Conservation (phyloP, 2,329 filamentous ascomycete species). For the Phialophora macrospora region DNA sequence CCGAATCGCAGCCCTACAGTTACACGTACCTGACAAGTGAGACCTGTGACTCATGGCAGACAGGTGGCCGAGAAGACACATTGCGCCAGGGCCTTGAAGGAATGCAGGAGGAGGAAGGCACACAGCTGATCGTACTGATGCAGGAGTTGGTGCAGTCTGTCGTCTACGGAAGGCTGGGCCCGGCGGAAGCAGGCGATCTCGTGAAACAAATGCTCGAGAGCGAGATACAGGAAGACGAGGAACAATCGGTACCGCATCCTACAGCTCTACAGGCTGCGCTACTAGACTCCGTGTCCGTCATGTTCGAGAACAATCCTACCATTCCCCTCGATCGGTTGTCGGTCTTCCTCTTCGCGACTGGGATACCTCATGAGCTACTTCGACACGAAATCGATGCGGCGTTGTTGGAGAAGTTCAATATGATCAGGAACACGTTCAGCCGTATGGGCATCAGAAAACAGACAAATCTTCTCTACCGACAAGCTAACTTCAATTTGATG, state of each 20-base stretch:
- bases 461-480: conserved; percentile 90
- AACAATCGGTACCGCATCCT: conserved; percentile 3
- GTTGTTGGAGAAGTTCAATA: conserved; percentile 73
- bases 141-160: conserved; percentile 83
- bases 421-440: conserved; percentile 84
- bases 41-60: conserved; percentile 69
- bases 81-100: conserved; percentile 66
- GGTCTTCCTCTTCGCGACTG: conserved; percentile 72
- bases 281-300: conserved; percentile 68
- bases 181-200: conserved; percentile 70
- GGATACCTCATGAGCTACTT: conserved; percentile 72
- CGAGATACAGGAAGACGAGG: conserved; percentile 19
- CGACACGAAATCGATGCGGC: conserved; percentile 81
- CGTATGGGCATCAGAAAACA: conserved; percentile 85
- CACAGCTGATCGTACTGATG: conserved; percentile 72
- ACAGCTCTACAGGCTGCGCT: conserved; percentile 31
- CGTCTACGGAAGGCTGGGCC: conserved; percentile 69
- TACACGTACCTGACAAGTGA: conserved; percentile 79
- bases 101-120: conserved; percentile 68
- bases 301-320: conserved; percentile 72
- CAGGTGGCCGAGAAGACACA: conserved; percentile 68
- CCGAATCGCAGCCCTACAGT: conserved; percentile 58
- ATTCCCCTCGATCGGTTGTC: conserved; percentile 59
- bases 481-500: conserved; percentile 94
- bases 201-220: conserved; percentile 62